Base-by-base conservation (phyloP, 2,329 filamentous ascomycete species). In the Sporothrix phasma region DNA sequence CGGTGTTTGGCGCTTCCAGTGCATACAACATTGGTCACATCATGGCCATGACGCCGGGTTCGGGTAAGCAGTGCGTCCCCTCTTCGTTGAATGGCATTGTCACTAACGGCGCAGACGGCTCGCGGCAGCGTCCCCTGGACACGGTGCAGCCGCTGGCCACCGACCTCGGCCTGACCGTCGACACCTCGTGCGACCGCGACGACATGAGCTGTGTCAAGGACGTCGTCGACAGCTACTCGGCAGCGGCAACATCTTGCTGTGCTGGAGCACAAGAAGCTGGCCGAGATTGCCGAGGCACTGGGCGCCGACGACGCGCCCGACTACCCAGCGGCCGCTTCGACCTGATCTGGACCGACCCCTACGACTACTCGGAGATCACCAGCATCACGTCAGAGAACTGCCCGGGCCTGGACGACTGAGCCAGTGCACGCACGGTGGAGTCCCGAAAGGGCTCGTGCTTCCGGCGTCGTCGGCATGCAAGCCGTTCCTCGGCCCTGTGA, bases 221-320 rank as follows among this genome's bases (percentile, higher is more conserved):
- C 5, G 75, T 75, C 0, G 78, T 86, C 1, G 68, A 80, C 1
- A 67, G 68, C 5, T 84, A 83, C 66, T 64, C 69, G 0, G 81
- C 0, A 64, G 71, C 0, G 82, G 81, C 1, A 87, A 87, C 67
- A 81, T 87, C 54, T 71, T 87, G 51, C 81, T 87, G 65, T 85
- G 77, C 66, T 68, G 67, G 66, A 69, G 47, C 84, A 87, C 70
- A 74, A 78, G 61, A 73, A 74, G 19, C 71, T 86, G 56, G 78
- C 75, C 39, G 76, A 82, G 66, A 81, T 87, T 68, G 79, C 77
- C 1, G 68, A 80, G 66, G 73, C 74, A 17, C 70, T 87, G 19
- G 84, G 84, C 0, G 80, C 78, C 62, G 70, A 77, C 7, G 69
- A 81, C 68, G 77, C 79, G 0, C 78, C 79, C 1, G 70, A 72